Evolutionary conservation across 805 yeast genomes (phyloP).

Genomic region (Yamadazyma olivae): DNA sequence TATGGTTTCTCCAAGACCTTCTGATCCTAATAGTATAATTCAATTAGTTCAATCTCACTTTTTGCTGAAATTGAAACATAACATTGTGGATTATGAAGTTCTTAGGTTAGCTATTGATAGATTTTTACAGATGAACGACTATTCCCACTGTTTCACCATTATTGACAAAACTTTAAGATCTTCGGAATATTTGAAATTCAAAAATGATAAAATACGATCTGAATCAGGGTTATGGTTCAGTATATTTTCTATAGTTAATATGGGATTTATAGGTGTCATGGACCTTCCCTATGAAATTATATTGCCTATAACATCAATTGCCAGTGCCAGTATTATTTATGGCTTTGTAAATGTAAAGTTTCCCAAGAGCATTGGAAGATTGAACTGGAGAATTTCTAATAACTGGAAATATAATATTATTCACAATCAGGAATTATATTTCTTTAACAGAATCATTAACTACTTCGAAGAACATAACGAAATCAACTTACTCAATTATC

Average conservation of each 20-base stretch:
- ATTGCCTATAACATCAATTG: background rate
- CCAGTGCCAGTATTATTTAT: background rate
- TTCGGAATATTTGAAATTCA: background rate
- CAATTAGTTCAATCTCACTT: background rate
- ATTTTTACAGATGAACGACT: conserved; percentile 25
- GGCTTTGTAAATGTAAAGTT: conserved; percentile 6
- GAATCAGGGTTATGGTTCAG: background rate
- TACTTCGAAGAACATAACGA: conserved; percentile 44
- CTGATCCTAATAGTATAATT: conserved; percentile 4
- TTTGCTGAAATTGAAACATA: background rate
- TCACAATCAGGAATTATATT: conserved; percentile 29
- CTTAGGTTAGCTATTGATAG: conserved; percentile 14
- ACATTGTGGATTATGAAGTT: conserved; percentile 4
- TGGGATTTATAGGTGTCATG: background rate
- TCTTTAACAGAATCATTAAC: conserved; percentile 31
- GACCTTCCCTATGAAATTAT: background rate
- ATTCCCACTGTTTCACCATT: conserved; percentile 22
- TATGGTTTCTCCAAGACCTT: conserved; percentile 4
- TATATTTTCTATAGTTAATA: background rate
- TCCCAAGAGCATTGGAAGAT: conserved; percentile 21
- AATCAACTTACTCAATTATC: conserved; percentile 38
- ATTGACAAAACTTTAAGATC: conserved; percentile 22
- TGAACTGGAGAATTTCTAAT: conserved; percentile 38
- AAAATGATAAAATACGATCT: background rate
- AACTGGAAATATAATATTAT: conserved; percentile 20